These are phyloP conservation scores for Colletotrichum tofieldiae DNA, from an alignment of 2,329 filamentous ascomycete genomes.

Conservation along the genomic window DNA sequence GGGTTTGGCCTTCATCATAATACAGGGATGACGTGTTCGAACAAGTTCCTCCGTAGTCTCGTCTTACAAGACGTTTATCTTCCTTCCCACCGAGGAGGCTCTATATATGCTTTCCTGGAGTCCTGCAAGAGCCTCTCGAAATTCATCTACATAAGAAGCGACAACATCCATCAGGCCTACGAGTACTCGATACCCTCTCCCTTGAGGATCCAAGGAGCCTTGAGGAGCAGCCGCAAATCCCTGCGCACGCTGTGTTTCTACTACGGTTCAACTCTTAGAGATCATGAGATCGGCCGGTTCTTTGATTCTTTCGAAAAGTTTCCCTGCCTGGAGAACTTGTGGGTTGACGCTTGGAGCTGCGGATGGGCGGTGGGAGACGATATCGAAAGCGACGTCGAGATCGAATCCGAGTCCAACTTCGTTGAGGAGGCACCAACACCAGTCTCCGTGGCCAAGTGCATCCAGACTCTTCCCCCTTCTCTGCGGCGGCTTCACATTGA, in stretches of 20 bases:
- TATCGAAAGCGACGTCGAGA: neutral
- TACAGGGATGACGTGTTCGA: fast-evolving
- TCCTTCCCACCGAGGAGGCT: neutral
- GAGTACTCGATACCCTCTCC: neutral
- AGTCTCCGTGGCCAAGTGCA: neutral
- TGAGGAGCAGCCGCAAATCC: neutral
- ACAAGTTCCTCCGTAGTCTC: neutral
- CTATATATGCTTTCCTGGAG: neutral
- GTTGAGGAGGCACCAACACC: neutral
- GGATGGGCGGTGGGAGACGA: neutral
- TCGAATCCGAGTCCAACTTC: neutral
- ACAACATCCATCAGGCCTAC: neutral
- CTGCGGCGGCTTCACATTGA: neutral
- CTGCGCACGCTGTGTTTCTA: neutral
- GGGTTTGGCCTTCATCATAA: neutral
- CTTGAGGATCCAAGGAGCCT: fast-evolving
- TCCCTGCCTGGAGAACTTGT: neutral
- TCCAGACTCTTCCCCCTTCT: neutral
- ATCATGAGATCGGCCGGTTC: neutral
- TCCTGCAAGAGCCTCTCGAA: neutral
- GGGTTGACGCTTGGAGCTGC: neutral
- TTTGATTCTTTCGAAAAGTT: neutral
- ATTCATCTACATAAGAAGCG: neutral
- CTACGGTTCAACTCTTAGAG: neutral
- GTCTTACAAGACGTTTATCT: neutral